These are phyloP conservation scores for Candida insectalens DNA, from an alignment of 805 yeast genomes.

Conservation along the genomic window DNA sequence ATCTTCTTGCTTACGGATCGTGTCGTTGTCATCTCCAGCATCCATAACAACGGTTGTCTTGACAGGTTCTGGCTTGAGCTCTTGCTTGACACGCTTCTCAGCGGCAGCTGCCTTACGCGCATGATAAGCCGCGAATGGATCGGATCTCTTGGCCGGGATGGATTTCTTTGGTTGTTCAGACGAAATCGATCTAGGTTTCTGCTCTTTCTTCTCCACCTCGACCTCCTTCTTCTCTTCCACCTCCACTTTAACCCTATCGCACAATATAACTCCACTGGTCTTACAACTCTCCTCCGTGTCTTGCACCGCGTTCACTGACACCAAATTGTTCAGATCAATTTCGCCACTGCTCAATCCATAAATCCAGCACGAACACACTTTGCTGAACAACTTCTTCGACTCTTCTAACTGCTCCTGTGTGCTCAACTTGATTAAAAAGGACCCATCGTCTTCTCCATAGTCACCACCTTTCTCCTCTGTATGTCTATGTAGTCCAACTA, in stretches of 20 bases:
- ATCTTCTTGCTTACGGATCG: constrained; percentile 6
- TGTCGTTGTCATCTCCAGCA: constrained; percentile 4
- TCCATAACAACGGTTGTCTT: constrained; percentile 7
- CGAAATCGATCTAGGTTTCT: too few relatives aligned
- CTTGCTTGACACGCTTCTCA: constrained; percentile 5
- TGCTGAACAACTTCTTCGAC: constrained; percentile 9
- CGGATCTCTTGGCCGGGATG: too few relatives aligned
- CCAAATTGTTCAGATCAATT: constrained; percentile 12
- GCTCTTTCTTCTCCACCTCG: constrained; percentile 3
- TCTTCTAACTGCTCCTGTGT: constrained; percentile 7
- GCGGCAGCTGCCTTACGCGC: constrained; percentile 1
- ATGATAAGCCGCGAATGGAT: constrained; percentile 5
- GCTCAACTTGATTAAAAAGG: constrained; percentile 8
- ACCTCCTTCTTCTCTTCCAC: not conserved
- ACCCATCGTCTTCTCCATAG: constrained; percentile 6
- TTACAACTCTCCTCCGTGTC: constrained; percentile 12
- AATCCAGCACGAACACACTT: constrained; percentile 10
- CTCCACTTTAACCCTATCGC: not conserved
- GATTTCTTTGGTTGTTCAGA: too few relatives aligned
- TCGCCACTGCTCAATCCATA: constrained; percentile 15
- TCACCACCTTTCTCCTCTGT: constrained; percentile 1
- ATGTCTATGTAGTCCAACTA: constrained; percentile 8
- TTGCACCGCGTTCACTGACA: constrained; percentile 9
- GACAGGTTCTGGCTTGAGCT: constrained; percentile 4
- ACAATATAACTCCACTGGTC: constrained; percentile 16